Evolutionary conservation across 768 basidiomycete species (phyloP).

Genomic region (Xerocomellus intermedius): DNA sequence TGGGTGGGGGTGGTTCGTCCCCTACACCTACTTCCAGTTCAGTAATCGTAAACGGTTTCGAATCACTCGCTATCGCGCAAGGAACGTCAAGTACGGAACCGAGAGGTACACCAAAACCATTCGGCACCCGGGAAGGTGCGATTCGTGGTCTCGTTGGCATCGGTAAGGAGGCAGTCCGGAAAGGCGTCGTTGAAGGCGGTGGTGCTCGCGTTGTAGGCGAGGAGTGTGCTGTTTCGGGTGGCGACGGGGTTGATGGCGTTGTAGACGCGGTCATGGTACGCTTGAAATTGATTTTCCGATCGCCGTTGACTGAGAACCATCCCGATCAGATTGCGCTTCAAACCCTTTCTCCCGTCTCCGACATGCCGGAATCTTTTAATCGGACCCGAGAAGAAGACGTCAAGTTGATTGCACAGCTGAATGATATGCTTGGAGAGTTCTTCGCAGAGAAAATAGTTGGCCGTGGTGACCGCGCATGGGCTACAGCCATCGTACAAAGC

Average conservation of each 20-base stretch:
- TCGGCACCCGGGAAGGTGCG: slow-evolving; percentile 86
- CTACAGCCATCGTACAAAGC: slow-evolving; percentile 49
- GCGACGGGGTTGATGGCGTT: slow-evolving; percentile 42
- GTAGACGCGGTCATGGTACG: slow-evolving; percentile 63
- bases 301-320: background rate
- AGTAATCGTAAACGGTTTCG: slow-evolving; percentile 25
- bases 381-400: slow-evolving; percentile 46
- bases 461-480: slow-evolving; percentile 62
- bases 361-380: slow-evolving; percentile 60
- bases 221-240: slow-evolving; percentile 45
- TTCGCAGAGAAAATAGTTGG: slow-evolving; percentile 52
- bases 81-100: slow-evolving; percentile 41
- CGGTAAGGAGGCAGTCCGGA: slow-evolving; percentile 80
- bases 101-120: slow-evolving; percentile 48
- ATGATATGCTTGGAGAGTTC: slow-evolving; percentile 56
- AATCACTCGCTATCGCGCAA: slow-evolving; percentile 24
- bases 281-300: slow-evolving; percentile 1
- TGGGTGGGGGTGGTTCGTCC: slow-evolving; percentile 33
- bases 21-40: slow-evolving; percentile 11
- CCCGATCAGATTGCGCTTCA: slow-evolving; percentile 55
- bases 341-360: slow-evolving; percentile 56
- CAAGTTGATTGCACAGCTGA: slow-evolving; percentile 44
- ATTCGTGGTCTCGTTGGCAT: slow-evolving; percentile 84
- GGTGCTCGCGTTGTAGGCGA: slow-evolving; percentile 74
- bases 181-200: slow-evolving; percentile 78